Percentiles rank a stretch among this genome's conserved stretches.
phyloP scores from a whole-genome alignment of 2,329 filamentous ascomycete species.

The Cercospora sp. region DNA sequence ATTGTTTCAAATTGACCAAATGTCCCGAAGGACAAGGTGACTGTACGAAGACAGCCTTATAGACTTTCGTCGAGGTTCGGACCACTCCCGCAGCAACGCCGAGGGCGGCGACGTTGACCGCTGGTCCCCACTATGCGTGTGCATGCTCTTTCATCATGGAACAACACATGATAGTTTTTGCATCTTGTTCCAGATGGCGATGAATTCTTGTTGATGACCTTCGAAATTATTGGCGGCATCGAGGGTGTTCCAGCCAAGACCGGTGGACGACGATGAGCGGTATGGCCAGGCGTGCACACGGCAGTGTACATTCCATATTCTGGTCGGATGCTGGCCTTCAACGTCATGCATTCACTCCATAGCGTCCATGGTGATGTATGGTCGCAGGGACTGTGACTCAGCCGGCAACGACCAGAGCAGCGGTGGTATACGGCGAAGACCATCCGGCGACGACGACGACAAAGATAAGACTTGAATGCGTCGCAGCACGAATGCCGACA shows the following conservation, averaged over 20 bases:
- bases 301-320: too few species aligned
- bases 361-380: too few species aligned
- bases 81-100: conserved; percentile 1
- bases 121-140: background rate
- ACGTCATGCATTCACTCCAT: too few species aligned
- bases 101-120: background rate
- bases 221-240: background rate
- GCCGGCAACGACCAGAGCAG: background rate
- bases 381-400: background rate
- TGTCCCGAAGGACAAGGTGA: too few species aligned
- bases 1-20: conserved; percentile 39
- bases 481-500: too few species aligned
- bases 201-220: background rate
- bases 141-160: conserved; percentile 16
- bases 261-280: too few species aligned
- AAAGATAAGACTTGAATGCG: too few species aligned
- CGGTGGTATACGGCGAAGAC: too few species aligned
- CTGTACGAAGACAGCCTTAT: too few species aligned
- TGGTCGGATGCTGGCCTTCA: too few species aligned
- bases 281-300: background rate
- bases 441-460: too few species aligned
- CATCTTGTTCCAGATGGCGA: background rate
- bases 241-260: background rate
- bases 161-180: background rate
- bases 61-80: too few species aligned